Conservation (phyloP, 306 rosid genomes). For the Delonix regia region DNA sequence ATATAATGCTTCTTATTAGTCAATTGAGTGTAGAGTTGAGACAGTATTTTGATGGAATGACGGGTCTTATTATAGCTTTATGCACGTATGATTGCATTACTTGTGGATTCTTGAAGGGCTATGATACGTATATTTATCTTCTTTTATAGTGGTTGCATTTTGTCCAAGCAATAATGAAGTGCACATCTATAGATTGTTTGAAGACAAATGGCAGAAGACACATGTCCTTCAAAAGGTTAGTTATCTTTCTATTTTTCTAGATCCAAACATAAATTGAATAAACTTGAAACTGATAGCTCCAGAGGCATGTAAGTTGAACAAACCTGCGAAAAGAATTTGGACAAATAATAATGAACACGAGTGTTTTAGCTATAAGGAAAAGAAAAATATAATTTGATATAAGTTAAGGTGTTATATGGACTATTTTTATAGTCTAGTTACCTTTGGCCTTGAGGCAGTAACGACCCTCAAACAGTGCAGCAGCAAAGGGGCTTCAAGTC, state of each 20-base stretch:
- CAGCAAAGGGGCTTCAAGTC: no score
- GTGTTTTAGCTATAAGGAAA: no score
- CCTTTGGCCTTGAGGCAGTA: no score
- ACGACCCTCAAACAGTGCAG: no score
- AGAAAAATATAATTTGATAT: no score
- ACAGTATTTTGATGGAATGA: no score
- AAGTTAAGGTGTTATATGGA: no score
- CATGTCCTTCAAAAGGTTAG: constrained; percentile 12
- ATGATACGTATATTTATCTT: neutral
- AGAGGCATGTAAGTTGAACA: neutral
- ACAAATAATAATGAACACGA: neutral
- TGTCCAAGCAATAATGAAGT: constrained; percentile 13
- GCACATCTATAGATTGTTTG: constrained; percentile 3
- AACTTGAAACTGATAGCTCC: neutral
- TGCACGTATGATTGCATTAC: neutral
- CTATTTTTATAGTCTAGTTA: no score
- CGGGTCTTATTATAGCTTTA: neutral
- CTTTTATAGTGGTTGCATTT: constrained; percentile 11
- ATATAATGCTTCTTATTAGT: neutral
- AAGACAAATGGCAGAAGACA: neutral
- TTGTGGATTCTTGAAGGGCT: neutral
- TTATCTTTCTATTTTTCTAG: neutral
- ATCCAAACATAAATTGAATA: neutral
- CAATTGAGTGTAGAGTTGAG: no score
- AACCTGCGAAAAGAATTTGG: neutral